Evolutionary conservation across 306 rosid genomes (phyloP).

Genomic region (Dryas alaskensis): DNA sequence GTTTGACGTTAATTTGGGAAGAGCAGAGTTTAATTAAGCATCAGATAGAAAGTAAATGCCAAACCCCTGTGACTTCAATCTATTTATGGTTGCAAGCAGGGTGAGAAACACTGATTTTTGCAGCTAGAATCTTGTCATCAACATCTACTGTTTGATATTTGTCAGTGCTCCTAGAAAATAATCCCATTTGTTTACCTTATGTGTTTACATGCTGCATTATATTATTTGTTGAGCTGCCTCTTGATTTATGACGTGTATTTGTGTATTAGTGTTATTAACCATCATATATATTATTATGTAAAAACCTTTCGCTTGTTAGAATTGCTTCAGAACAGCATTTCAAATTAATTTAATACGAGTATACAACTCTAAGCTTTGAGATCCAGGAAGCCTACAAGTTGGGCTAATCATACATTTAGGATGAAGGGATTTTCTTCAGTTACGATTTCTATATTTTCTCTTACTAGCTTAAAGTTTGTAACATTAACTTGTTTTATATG

Average conservation of each 20-base stretch:
- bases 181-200: not conserved
- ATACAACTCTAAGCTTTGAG: not conserved
- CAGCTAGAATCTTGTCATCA: conserved; percentile 11
- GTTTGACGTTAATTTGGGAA: conserved; percentile 56
- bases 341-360: not conserved
- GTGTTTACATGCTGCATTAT: not conserved
- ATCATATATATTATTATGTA: not conserved
- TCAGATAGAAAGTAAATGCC: conserved; percentile 91
- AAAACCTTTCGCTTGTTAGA: not conserved
- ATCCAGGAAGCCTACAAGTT: not conserved
- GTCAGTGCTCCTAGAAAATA: not conserved
- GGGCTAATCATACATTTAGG: not conserved
- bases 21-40: conserved; percentile 64
- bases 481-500: conserved; percentile 20
- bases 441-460: conserved; percentile 7
- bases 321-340: not conserved
- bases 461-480: conserved; percentile 6
- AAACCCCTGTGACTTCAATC: conserved; percentile 76
- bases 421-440: conserved; percentile 5
- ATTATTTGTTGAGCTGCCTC: not conserved
- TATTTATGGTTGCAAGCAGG: conserved; percentile 86
- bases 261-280: not conserved
- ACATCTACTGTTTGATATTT: not conserved
- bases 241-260: not conserved
- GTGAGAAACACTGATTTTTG: conserved; percentile 39